Base-by-base conservation (phyloP, 106 monocot species). In the Dioscorea zingiberensis region DNA sequence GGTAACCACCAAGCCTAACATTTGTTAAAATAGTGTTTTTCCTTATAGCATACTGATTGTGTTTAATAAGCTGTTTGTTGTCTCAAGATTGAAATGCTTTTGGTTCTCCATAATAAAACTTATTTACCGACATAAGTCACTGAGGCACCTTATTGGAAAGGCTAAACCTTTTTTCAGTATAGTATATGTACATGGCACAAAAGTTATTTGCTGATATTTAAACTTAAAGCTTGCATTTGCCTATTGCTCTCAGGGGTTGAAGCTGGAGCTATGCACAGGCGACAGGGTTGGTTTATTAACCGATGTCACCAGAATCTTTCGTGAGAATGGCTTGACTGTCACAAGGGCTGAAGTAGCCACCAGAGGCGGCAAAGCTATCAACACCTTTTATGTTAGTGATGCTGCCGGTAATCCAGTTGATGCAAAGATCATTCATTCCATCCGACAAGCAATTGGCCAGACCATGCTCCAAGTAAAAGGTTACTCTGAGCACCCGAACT, bases 311-410 rank as follows among this genome's bases (percentile, higher is more conserved):
- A 51, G 78, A n/a, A 73, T 78, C 51, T 78, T 78, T 47, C 67
- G 72, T 3, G 78, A 78, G 53, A 72, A 78, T 18, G 51, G 77
- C 53, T 53, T 77, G 23, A 59, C 77, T 21, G 71, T 77, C 15
- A 77, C 77, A 54, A 65, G 77, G 54, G 77, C 77, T 49, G 77
- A 77, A 61, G 71, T 77, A 30, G 44, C 66, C 16, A 77, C 77
- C 2, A 47, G 59, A 64, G 66, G 60, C 4, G 71, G 71, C 25
- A 71, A 77, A 61, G 71, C 77, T 1, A 26, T 77, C 32, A 77
- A 77, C 54, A 77, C 77, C 8, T 77, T 77, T 57, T 77, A 77
- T 13, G 71, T 77, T 18, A 57, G 71, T 28, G 77, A 77, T 38
- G 54, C 77, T 0, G 64, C 71, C 1, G 77, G 77, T 3, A 71